These are phyloP conservation scores for Hymenoscyphus fructigenus DNA, from an alignment of 2,329 filamentous ascomycete species.

Conservation along the genomic window DNA sequence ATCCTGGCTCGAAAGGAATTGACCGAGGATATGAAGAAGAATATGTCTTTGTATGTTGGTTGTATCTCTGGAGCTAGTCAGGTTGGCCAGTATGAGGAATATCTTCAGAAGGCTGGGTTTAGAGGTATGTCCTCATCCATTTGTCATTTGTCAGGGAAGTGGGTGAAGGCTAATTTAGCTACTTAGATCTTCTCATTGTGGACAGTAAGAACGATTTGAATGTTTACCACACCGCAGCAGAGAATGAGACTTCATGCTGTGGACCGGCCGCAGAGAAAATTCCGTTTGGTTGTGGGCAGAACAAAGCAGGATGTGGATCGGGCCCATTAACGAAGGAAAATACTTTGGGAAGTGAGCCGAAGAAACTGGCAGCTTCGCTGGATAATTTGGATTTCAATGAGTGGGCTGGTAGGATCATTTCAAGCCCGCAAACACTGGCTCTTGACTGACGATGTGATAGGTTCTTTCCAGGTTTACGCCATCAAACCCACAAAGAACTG, in stretches of 20 bases:
- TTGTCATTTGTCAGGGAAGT: background rate
- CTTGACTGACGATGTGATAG: constrained; percentile 28
- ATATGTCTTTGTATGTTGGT: constrained; percentile 56
- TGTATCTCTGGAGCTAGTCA: constrained; percentile 59
- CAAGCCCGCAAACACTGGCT: background rate
- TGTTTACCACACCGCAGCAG: constrained; percentile 40
- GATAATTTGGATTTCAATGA: constrained; percentile 47
- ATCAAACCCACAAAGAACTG: constrained; percentile 38
- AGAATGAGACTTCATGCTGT: constrained; percentile 17
- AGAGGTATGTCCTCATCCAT: constrained; percentile 37
- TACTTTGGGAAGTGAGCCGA: background rate
- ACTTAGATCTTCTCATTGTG: constrained; percentile 44
- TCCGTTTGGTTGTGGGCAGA: constrained; percentile 1
- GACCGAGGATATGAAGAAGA: constrained; percentile 46
- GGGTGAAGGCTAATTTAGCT: background rate
- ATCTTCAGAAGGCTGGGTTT: constrained; percentile 52
- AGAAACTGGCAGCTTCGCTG: constrained; percentile 8
- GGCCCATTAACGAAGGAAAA: background rate
- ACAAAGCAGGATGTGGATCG: background rate
- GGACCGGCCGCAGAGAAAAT: constrained; percentile 3
- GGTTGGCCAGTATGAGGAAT: constrained; percentile 51
- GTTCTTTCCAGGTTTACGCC: constrained; percentile 51
- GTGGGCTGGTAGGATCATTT: constrained; percentile 46
- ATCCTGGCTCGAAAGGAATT: constrained; percentile 54
- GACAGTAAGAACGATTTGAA: constrained; percentile 49